Conservation (phyloP, 78 protist genomes). For the Pelomyxa schiedti region DNA sequence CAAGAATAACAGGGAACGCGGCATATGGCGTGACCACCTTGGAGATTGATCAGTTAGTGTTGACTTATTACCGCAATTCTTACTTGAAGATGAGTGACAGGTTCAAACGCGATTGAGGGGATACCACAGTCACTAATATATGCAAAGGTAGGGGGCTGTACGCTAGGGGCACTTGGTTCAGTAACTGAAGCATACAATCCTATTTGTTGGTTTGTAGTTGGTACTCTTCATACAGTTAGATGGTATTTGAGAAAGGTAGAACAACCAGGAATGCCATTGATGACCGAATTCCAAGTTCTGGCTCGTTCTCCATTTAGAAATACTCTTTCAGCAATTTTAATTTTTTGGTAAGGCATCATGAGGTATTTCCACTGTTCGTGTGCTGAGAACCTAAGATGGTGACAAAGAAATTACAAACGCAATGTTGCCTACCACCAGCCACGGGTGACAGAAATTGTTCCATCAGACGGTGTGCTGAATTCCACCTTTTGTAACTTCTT, state of each 20-base stretch:
- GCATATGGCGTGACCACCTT: constrained; percentile 41
- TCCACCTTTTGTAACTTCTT: background rate
- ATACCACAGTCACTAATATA: background rate
- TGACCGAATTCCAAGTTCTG: constrained; percentile 25
- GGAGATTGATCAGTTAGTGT: background rate
- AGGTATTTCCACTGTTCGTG: constrained; percentile 54
- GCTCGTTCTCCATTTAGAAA: constrained; percentile 41
- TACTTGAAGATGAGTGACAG: constrained; percentile 1
- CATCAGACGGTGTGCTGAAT: constrained; percentile 8
- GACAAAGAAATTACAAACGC: background rate
- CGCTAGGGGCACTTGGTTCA: background rate
- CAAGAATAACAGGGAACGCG: constrained; percentile 32
- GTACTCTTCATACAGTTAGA: constrained; percentile 1
- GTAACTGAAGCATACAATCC: background rate
- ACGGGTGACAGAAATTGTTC: constrained; percentile 16
- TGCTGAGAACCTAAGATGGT: constrained; percentile 11
- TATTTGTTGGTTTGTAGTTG: constrained; percentile 25
- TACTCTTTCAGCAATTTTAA: constrained; percentile 12
- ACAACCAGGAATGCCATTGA: constrained; percentile 23
- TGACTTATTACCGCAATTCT: no score
- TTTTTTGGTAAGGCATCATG: constrained; percentile 23
- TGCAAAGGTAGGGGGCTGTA: background rate
- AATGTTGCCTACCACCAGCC: constrained; percentile 34
- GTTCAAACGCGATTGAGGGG: background rate
- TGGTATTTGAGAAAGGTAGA: constrained; percentile 21